Percentiles rank a stretch among this genome's conserved stretches.
phyloP scores from a whole-genome alignment of 257 asterid genomes.

The Agastache rugosa region DNA sequence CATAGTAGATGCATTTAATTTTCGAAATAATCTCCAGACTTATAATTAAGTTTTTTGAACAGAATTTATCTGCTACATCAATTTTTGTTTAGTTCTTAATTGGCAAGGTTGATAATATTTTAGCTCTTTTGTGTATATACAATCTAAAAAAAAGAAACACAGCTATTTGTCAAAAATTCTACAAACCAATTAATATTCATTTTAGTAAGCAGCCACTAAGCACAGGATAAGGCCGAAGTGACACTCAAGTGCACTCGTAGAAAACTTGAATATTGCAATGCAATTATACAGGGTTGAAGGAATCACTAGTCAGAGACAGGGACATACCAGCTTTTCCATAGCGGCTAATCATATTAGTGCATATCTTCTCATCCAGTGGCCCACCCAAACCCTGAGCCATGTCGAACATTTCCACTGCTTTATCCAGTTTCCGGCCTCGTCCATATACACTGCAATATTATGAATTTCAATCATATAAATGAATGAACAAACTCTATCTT shows the following conservation, averaged over 20 bases:
- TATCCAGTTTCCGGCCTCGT: conserved; percentile 72
- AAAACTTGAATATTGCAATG: conserved; percentile 16
- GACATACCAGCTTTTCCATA: conserved; percentile 87
- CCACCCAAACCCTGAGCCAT: conserved; percentile 64
- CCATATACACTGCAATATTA: conserved; percentile 79
- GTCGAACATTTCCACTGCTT: conserved; percentile 72
- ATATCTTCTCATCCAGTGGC: conserved; percentile 84
- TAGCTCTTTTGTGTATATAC: background rate
- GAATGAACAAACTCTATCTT: background rate
- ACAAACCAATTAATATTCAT: background rate
- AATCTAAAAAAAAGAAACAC: background rate
- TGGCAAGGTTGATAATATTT: conserved; percentile 5
- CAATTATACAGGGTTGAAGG: conserved; percentile 1
- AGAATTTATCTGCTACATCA: background rate
- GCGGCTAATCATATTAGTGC: conserved; percentile 79
- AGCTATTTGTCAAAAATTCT: background rate
- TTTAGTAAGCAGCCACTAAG: background rate
- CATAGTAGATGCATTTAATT: conserved; percentile 16
- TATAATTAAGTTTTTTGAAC: background rate
- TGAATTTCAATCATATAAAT: conserved; percentile 34
- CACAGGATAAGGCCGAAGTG: background rate
- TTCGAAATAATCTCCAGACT: background rate
- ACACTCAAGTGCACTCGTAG: background rate
- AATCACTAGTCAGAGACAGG: conserved; percentile 26
- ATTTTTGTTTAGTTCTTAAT: background rate